Base-by-base conservation (phyloP, 805 yeast species). In the Candida silvatica region DNA sequence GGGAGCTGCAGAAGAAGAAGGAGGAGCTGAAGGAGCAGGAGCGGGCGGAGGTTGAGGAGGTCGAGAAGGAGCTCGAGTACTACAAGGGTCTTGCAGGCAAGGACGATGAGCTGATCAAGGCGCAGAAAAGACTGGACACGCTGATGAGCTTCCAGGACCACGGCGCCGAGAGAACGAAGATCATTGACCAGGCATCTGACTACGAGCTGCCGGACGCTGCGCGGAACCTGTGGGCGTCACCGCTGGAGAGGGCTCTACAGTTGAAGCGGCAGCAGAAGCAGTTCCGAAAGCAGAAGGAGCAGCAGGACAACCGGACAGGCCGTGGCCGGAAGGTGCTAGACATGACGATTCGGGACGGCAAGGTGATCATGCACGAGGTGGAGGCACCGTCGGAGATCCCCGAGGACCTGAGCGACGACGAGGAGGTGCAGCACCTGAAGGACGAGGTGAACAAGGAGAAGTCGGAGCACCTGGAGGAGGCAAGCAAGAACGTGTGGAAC, bases 131-230 rank as follows among this genome's bases (percentile, higher is more conserved):
- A 34, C 61, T 92, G 32, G 83, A 84, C 22, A 80, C 74, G 22
- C 60, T 92, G 32, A 62, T 92, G 29, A 71, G 76, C 41, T 92
- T 78, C 55, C 98, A 92, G 54, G 84, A 74, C 2, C 77, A 88
- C 14, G 83, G 94, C 5, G 84, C 88, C 1, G 94, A 86, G 54
- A 68, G 99, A 53, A 92, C 98, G 0, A 76, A 74, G 46, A 86
- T 92, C 42, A 88, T 94, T 27, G 99, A 92, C 53, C 80, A 85
- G 51, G 96, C 94, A 0, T 75, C 94, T 4, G 98, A 92, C 53
- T 85, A 73, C 52, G 94, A 84, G 33, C 57, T 79, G 37, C 62
- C 69, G 12, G 59, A 67, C 24, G 59, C 69, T 1, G 30, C 43
- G 5, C 67, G 66, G 22, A 80, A 74, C 44, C 62, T 80, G 42